Conservation (phyloP, 2,329 filamentous ascomycete species). For the Elsinoe fawcettii region DNA sequence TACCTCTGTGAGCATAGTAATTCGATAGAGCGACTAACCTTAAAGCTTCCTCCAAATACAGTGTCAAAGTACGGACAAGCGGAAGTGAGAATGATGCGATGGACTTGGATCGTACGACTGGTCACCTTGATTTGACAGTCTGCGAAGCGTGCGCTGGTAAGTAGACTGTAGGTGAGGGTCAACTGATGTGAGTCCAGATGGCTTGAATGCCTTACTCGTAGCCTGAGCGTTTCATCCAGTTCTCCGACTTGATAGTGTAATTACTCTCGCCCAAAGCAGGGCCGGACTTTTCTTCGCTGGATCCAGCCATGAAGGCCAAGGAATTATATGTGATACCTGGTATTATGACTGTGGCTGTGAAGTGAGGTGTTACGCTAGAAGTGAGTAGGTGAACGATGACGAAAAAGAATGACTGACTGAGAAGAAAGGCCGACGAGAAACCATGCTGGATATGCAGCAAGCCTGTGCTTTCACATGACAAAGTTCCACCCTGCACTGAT, state of each 20-base stretch:
- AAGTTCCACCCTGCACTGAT: neutral
- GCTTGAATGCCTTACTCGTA: neutral
- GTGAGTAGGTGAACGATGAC: neutral
- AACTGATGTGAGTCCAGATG: neutral
- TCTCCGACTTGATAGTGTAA: neutral
- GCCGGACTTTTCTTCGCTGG: neutral
- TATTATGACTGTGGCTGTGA: no score
- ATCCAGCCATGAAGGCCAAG: neutral
- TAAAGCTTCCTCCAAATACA: neutral
- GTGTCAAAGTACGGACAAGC: constrained; percentile 3
- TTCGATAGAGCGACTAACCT: neutral
- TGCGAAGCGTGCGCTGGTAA: neutral
- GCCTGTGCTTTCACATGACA: neutral
- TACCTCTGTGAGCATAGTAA: no score
- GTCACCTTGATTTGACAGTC: constrained; percentile 1
- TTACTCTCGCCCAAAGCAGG: neutral
- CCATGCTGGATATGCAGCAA: neutral
- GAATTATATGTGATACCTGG: no score
- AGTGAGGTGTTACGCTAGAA: neutral
- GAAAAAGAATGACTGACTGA: neutral
- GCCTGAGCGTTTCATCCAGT: neutral
- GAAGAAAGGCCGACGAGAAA: neutral
- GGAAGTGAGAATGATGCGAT: neutral
- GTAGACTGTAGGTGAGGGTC: neutral
- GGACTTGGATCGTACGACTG: neutral